These are phyloP conservation scores for Wolfiporia cocos DNA, from an alignment of 1,284 basidiomycete species.

Conservation along the genomic window DNA sequence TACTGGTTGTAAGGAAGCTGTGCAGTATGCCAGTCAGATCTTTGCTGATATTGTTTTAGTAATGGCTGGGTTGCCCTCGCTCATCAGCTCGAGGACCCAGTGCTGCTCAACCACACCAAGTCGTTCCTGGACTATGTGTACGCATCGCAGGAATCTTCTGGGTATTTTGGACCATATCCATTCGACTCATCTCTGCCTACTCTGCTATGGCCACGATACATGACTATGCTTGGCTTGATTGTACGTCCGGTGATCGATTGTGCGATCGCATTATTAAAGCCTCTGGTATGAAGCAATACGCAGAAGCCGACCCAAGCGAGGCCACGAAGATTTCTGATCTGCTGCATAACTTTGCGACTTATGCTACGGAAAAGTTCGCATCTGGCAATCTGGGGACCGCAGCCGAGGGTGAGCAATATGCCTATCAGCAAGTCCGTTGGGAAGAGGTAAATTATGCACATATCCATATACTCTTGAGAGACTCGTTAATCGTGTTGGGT, in stretches of 20 bases:
- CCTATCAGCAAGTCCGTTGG: constrained; percentile 6
- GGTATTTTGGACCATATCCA: constrained; percentile 3
- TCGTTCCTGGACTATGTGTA: constrained; percentile 5
- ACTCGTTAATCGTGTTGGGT: background rate
- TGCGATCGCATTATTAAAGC: background rate
- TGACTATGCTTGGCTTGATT: constrained; percentile 6
- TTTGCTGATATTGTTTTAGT: background rate
- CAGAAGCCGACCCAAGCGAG: constrained; percentile 5
- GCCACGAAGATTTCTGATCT: constrained; percentile 1
- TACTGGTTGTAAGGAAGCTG: constrained; percentile 6
- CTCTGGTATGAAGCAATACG: constrained; percentile 4
- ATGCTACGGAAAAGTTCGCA: constrained; percentile 5
- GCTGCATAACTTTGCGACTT: constrained; percentile 2
- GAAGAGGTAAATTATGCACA: constrained; percentile 3
- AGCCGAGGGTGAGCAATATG: constrained; percentile 5
- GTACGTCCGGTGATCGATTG: background rate
- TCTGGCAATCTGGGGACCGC: constrained; percentile 2
- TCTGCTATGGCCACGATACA: constrained; percentile 6
- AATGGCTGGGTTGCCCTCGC: constrained; percentile 8
- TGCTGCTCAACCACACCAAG: constrained; percentile 1
- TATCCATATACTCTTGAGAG: background rate
- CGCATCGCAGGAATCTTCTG: constrained; percentile 3
- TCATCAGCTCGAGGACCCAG: constrained; percentile 2
- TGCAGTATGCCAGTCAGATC: background rate
- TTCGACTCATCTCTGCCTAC: constrained; percentile 4